Percentiles rank a stretch among this genome's conserved stretches.
phyloP scores from a whole-genome alignment of 257 asterid genomes.

The Verbascum thapsus region DNA sequence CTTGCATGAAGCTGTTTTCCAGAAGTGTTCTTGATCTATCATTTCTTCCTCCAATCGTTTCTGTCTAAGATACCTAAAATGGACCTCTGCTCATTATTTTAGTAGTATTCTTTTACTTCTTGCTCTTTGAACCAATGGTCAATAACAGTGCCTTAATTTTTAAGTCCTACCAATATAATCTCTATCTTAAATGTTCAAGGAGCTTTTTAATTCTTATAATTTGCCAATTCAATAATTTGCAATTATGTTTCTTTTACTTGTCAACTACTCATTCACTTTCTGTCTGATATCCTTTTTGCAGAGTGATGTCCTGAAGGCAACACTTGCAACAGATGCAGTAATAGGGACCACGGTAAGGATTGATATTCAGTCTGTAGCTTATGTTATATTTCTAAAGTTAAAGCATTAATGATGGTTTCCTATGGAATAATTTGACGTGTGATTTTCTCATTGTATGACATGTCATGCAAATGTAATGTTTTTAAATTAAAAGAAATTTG shows the following conservation, averaged over 20 bases:
- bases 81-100: slow-evolving; percentile 4
- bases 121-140: slow-evolving; percentile 5
- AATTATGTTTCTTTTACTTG: slow-evolving; percentile 7
- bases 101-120: not conserved
- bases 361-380: slow-evolving; percentile 20
- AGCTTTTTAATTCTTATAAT: slow-evolving; percentile 7
- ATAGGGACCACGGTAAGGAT: slow-evolving; percentile 75
- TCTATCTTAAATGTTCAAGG: slow-evolving; percentile 18
- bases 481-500: too few species aligned
- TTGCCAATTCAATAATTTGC: not conserved
- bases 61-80: slow-evolving; percentile 6
- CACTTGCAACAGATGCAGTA: slow-evolving; percentile 90
- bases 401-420: slow-evolving; percentile 11
- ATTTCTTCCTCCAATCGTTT: slow-evolving; percentile 15
- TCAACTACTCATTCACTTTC: slow-evolving; percentile 12
- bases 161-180: not conserved
- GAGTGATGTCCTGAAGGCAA: slow-evolving; percentile 89
- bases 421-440: not conserved
- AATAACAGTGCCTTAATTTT: not conserved
- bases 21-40: not conserved
- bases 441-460: not conserved
- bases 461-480: not conserved
- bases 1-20: slow-evolving; percentile 6
- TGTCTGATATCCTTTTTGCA: slow-evolving; percentile 36
- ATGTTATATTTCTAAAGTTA: not conserved